Evolutionary conservation across 768 basidiomycete species (phyloP).

Genomic region (Pholiota microspora): DNA sequence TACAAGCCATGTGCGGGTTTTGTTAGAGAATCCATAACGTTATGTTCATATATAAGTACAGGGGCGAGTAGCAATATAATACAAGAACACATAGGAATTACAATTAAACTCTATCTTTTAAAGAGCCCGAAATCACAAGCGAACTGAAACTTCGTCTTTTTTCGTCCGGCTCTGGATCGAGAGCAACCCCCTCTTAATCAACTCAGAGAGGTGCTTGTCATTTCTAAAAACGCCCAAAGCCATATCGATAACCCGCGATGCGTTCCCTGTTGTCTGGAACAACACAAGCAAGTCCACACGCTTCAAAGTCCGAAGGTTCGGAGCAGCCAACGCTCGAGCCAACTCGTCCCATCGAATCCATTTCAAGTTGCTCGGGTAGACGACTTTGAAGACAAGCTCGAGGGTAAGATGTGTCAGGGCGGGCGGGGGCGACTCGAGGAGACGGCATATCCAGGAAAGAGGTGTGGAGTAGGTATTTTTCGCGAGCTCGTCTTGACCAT

Average conservation of each 20-base stretch:
- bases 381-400: slow-evolving; percentile 4
- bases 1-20: too few relatives aligned
- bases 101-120: too few relatives aligned
- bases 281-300: neutral
- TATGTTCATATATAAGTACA: too few relatives aligned
- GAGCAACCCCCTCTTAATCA: slow-evolving; percentile 1
- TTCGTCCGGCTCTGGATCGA: neutral
- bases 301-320: neutral
- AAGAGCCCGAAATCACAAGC: neutral
- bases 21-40: too few relatives aligned
- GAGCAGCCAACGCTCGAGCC: neutral
- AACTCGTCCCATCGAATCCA: slow-evolving; percentile 1
- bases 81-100: too few relatives aligned
- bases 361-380: neutral
- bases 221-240: neutral
- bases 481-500: slow-evolving; percentile 6
- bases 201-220: slow-evolving; percentile 4
- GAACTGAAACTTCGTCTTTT: neutral
- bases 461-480: slow-evolving; percentile 3
- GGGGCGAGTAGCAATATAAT: too few relatives aligned
- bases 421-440: neutral
- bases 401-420: slow-evolving; percentile 6
- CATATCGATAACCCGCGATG: neutral
- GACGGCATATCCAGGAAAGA: slow-evolving; percentile 7
- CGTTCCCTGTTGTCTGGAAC: neutral